Conservation (phyloP, 75 land plant species). For the Isoetes taiwanensis region DNA sequence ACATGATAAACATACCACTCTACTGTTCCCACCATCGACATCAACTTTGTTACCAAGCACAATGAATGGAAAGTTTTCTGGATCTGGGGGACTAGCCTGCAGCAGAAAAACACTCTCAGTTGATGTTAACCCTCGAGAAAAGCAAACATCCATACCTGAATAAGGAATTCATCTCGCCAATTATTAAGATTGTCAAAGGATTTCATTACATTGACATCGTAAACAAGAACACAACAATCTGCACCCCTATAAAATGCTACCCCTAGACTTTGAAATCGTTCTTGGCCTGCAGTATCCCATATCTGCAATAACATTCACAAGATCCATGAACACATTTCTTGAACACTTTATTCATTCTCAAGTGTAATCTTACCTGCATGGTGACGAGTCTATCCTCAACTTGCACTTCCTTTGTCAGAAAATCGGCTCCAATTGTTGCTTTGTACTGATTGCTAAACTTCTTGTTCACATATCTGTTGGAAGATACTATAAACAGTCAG, state of each 20-base stretch:
- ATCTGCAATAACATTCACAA: constrained; percentile 20
- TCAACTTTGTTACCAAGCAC: constrained; percentile 74
- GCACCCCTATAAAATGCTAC: constrained; percentile 71
- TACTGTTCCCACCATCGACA: constrained; percentile 78
- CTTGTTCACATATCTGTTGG: constrained; percentile 8
- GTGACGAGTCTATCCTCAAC: constrained; percentile 4
- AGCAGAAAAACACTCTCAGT: neutral
- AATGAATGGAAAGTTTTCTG: constrained; percentile 76
- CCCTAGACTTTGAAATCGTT: constrained; percentile 61
- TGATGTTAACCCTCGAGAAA: neutral
- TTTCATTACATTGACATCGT: constrained; percentile 59
- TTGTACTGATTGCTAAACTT: constrained; percentile 7
- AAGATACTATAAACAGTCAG: too few species aligned
- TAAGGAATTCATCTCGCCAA: constrained; percentile 61
- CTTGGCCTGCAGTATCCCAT: constrained; percentile 77
- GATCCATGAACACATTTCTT: neutral
- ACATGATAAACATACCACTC: constrained; percentile 52
- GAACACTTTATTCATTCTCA: neutral
- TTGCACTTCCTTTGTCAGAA: constrained; percentile 6
- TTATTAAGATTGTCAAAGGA: constrained; percentile 56
- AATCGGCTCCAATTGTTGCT: constrained; percentile 6
- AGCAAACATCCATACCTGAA: constrained; percentile 31
- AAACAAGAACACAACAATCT: constrained; percentile 70
- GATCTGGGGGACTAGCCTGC: constrained; percentile 77
- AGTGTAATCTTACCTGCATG: too few species aligned